phyloP scores from a whole-genome alignment of 495 filamentous ascomycete species.

The Letharia lupina region DNA sequence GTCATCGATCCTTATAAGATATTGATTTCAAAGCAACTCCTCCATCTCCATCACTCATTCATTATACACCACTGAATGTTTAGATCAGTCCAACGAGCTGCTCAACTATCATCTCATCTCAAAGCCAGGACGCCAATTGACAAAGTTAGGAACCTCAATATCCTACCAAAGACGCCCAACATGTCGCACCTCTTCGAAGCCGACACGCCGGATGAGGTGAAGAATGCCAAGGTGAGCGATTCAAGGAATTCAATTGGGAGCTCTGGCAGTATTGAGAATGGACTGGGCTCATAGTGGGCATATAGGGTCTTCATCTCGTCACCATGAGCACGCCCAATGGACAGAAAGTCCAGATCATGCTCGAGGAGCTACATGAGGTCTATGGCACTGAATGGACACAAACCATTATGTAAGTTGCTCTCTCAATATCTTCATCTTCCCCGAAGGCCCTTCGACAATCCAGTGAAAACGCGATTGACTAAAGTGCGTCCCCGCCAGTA shows the following conservation, averaged over 20 bases:
- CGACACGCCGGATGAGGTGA: conserved; percentile 27
- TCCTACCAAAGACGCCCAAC: conserved; percentile 8
- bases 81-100: conserved; percentile 15
- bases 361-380: conserved; percentile 32
- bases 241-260: not conserved
- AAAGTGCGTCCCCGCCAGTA: conserved; percentile 10
- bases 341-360: conserved; percentile 31
- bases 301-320: conserved; percentile 29
- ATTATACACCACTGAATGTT: conserved; percentile 16
- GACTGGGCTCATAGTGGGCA: too few relatives aligned
- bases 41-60: not conserved
- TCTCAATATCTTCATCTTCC: not conserved
- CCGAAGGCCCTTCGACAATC: too few relatives aligned
- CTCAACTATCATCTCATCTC: conserved; percentile 13
- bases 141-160: conserved; percentile 10
- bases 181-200: conserved; percentile 27
- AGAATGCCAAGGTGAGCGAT: conserved; percentile 27
- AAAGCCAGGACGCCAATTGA: conserved; percentile 11
- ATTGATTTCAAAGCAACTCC: conserved; percentile 8
- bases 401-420: conserved; percentile 33
- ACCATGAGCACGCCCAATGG: conserved; percentile 28
- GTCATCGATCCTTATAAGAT: too few relatives aligned
- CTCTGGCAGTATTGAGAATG: too few relatives aligned
- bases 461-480: too few relatives aligned
- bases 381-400: conserved; percentile 48